Base-by-base conservation (phyloP, 805 yeast species). In the Candida ovalis region DNA sequence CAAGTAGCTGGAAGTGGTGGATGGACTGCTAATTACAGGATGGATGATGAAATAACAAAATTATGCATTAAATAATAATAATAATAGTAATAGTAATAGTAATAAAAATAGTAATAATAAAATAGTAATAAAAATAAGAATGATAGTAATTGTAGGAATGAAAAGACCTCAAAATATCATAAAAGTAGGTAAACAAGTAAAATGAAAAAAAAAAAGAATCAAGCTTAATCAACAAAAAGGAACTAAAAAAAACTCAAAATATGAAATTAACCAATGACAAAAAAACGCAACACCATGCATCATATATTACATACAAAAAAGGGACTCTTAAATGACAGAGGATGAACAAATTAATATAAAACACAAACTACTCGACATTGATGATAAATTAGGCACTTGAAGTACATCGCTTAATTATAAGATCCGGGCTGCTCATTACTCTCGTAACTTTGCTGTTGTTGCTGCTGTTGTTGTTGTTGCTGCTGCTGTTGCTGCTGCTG, bases 401-500 rank as follows among this genome's bases (percentile, higher is more conserved):
- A 4, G n/a, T 12, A 15, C 35, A 15, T 30, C n/a, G 15, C 38
- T 17, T 35, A 35, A 5, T 35, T 10, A 18, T 39, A 23, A 10
- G 42, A 39, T 32, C 28, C 42, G 24, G 30, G 17, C 24, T 39
- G 42, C 23, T 33, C 46, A 24, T 22, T 7, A 38, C 17, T 21
- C 3, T 21, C 27, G n/a, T 23, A 15, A 27, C 48, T 52, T 12
- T 52, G 46, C 28, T 24, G 49, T 27, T n/a, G 38, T 23, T 33
- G 42, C 22, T 28, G 37, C 18, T 45, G 43, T 18, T 40, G 42
- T 22, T 44, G 39, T 23, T 44, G 44, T n/a, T 50, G 25, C 32
- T 43, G 23, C 24, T 25, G 30, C n/a, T 40, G 42, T 24, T 40
- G 30, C 30, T 49, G 53, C n/a, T 52, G 46, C 28, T 24, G 49